Percentiles rank a stretch among this genome's conserved stretches.
These are phyloP conservation scores for Acephala macrosclerotiorum DNA, from an alignment of 2,329 filamentous ascomycete species.

Conservation along the genomic window DNA sequence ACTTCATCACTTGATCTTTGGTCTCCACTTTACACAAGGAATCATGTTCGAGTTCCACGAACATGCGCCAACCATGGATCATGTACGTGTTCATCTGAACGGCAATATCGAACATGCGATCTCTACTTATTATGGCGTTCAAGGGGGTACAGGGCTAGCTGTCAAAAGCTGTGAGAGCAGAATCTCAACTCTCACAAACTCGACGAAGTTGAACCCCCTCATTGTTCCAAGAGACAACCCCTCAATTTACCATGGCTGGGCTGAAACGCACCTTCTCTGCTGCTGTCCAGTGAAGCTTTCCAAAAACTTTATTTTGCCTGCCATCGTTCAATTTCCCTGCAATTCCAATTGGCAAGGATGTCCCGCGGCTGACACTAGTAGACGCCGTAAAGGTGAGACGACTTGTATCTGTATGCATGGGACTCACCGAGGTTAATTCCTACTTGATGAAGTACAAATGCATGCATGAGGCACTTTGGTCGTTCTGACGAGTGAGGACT, in stretches of 20 bases:
- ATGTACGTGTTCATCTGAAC: no score
- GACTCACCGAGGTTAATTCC: background rate
- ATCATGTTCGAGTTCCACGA: no score
- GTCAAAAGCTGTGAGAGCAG: background rate
- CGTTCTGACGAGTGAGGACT: background rate
- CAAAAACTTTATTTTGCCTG: background rate
- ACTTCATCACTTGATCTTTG: no score
- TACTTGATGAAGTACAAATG: background rate
- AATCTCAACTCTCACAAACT: background rate
- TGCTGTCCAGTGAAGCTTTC: background rate
- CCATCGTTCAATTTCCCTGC: background rate
- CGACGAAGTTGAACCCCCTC: background rate
- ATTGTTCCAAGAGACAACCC: background rate
- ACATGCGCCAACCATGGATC: no score
- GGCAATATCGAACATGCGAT: background rate
- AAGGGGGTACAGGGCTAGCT: no score
- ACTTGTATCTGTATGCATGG: background rate
- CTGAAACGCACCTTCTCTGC: background rate
- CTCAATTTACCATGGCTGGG: background rate
- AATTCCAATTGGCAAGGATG: background rate
- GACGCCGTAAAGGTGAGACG: background rate
- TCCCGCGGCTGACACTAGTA: background rate
- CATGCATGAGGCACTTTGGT: background rate
- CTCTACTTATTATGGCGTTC: background rate
- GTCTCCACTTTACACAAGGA: no score